These are phyloP conservation scores for Ligustrum vulgare DNA, from an alignment of 257 asterid genomes.

Conservation along the genomic window DNA sequence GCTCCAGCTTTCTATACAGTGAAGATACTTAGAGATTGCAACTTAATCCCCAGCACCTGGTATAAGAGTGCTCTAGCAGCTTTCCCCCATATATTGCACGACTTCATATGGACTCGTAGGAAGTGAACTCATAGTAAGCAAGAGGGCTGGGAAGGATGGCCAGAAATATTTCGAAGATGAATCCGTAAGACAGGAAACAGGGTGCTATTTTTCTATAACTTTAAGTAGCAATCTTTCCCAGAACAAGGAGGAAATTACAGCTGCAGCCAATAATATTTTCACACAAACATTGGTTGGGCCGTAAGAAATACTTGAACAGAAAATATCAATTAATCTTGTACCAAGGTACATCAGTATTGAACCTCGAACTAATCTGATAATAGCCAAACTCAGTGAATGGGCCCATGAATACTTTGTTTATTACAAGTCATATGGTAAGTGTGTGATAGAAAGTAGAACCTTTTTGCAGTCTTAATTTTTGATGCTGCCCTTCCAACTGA, in stretches of 20 bases:
- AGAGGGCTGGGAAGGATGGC: not conserved
- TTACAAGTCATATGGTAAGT: not conserved
- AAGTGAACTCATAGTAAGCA: not conserved
- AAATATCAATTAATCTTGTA: not conserved
- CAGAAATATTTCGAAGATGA: not conserved
- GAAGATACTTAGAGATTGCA: not conserved
- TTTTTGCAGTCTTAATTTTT: constrained; percentile 58
- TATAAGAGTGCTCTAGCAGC: not conserved
- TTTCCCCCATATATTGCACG: not conserved
- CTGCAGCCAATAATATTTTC: not conserved
- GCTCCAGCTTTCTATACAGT: not conserved
- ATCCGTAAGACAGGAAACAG: not conserved
- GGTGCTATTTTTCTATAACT: not conserved
- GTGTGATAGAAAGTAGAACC: constrained; percentile 38
- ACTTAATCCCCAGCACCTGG: not conserved
- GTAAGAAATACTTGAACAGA: not conserved
- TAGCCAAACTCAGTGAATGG: not conserved
- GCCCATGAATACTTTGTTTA: not conserved
- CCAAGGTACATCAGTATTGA: not conserved
- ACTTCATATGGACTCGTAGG: not conserved
- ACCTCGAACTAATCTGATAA: not conserved
- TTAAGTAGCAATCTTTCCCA: not conserved
- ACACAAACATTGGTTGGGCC: not conserved
- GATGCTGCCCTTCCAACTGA: constrained; percentile 61
- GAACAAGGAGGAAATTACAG: not conserved